These are phyloP conservation scores for Trypanosoma boissoni DNA, from an alignment of 208 protist genomes.

Conservation along the genomic window DNA sequence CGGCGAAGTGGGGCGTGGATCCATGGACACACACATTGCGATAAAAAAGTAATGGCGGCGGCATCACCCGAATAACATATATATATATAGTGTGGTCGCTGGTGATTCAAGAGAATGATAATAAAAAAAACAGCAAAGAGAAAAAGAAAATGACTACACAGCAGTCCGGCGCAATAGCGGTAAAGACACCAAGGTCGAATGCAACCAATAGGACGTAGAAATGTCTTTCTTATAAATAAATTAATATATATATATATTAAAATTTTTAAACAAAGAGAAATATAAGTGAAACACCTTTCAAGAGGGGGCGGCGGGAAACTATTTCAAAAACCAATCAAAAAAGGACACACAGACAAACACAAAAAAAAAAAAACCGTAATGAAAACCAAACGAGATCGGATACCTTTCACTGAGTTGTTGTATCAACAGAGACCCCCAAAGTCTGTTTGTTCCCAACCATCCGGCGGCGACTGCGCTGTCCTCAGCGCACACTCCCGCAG, in stretches of 20 bases:
- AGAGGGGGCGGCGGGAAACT: too few relatives aligned
- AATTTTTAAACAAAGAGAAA: too few relatives aligned
- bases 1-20: conserved; percentile 35
- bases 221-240: too few relatives aligned
- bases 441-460: conserved; percentile 10
- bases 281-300: too few relatives aligned
- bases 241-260: too few relatives aligned
- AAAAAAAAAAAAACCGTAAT: not conserved
- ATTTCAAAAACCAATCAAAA: too few relatives aligned
- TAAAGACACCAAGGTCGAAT: too few relatives aligned
- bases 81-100: too few relatives aligned
- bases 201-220: too few relatives aligned
- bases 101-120: not conserved
- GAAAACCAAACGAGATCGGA: not conserved
- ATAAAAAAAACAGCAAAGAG: not conserved
- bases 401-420: not conserved
- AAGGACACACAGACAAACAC: not conserved
- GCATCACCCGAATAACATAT: too few relatives aligned
- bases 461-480: conserved; percentile 12
- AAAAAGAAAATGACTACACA: not conserved
- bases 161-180: too few relatives aligned
- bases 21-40: conserved; percentile 33
- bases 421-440: not conserved
- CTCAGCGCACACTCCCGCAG: conserved; percentile 15
- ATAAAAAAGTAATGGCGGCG: conserved; percentile 25